Base-by-base conservation (phyloP, 2,329 filamentous ascomycete species). In the Alternaria viburni region DNA sequence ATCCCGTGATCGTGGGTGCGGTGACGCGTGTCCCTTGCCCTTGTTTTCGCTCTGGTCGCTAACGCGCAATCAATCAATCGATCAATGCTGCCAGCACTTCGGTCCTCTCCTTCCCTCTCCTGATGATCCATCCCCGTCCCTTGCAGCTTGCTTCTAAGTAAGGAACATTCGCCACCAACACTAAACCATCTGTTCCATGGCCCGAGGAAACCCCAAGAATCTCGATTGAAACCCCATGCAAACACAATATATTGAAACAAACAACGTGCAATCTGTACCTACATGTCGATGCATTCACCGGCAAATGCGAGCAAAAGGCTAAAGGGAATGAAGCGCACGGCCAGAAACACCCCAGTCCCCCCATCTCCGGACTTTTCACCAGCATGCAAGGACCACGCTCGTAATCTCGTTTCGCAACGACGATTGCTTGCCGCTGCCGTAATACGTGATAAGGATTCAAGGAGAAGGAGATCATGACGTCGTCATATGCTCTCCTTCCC, bases 231-330 rank as follows among this genome's bases (percentile, higher is more conserved):
- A 44, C 52, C 59, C 45, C 32, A 5, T 30, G 46, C 55, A 30
- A 21, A 30, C 41, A 30, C 59, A 62, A 59, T 62, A 45, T 62
- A 62, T 59, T 32, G 47, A 62, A 59, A 62, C 55, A 51, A 25
- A 41, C 43, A 57, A 54, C 25, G 15, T 54, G 45, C 47, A 47
- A 47, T 47, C 41, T 49, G 43, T 59, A 54, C 55, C 55, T 54
- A 54, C 54, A 47, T 52, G 49, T 52, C 32, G 19, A 23, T 30
- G 21, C 30, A 36, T 7, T 23, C 28, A 52, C n/a, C 19, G 49
- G 49, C 49, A 32, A 30, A 52, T 36, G 28, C 30, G 36, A 25
- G 47, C 21, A 46, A 46, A 57, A 51, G 59, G 54, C 32, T 47
- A 62, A 59, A 52, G 58, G 46, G 41, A 41, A 41, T 58, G 41